Base-by-base conservation (phyloP, 202 grass and related monocot genomes). In the Schoenoplectus triqueter region DNA sequence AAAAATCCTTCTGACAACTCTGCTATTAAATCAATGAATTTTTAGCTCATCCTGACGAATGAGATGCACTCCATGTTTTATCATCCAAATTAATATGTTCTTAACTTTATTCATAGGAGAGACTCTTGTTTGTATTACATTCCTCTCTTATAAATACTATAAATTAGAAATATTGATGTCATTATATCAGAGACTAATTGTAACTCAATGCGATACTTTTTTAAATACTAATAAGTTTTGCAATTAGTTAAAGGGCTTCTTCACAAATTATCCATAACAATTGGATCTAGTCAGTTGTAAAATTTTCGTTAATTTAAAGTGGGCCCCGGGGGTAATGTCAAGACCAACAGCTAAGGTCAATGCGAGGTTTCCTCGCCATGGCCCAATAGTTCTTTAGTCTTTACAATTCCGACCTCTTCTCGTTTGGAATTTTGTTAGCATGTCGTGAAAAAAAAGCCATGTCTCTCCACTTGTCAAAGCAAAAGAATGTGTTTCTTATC, bases 401-500 rank as follows among this genome's bases (percentile, higher is more conserved):
- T 71, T 42, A 10, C 81, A 68, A 83, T 83, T 83, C 40, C 22
- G 10, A 55, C 81, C 64, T 70, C 65, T 83, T 83, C 81, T 83
- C 68, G 63, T 70, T 83, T 83, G 81, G 81, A 56, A 50, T 70
- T 67, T 70, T 83, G 81, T 83, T 70, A 57, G 14, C 64, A 69
- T 70, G 64, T 70, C 49, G 66, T 70, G 50, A 44, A 83, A 41
- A 55, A 83, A 69, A 31, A 54, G 75, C 31, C 13, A 78, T 6
- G 22, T 14, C 31, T 61, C 7, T 82, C 21, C 81, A 56, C 81
- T 83, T 83, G 81, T 83, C 81, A 59, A 83, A 83, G 75, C 48
- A 9, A 83, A 70, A 69, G 47, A 18, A 8, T 70, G 10, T 83
- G 48, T 42, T 69, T 31, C 44, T 48, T 41, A 52, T 70, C 64